Evolutionary conservation across 192 early-diverging fungal species (phyloP).

Genomic region (Gryganskiella cystojenkinii): DNA sequence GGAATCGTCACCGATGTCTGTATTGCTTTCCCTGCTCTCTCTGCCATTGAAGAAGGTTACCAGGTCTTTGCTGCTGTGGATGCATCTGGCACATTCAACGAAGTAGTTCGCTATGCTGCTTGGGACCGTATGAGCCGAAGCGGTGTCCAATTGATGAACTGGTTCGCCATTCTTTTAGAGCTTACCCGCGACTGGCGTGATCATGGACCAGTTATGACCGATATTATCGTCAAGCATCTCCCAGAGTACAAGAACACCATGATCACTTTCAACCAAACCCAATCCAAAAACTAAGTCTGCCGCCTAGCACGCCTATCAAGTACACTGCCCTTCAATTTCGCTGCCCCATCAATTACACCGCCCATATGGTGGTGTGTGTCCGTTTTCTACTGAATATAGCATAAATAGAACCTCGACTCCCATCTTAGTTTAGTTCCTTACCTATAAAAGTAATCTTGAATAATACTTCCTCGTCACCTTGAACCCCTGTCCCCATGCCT

Average conservation of each 20-base stretch:
- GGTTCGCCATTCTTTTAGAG: conserved; percentile 41
- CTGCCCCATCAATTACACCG: no score
- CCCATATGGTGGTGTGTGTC: no score
- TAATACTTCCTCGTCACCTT: no score
- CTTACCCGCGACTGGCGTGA: conserved; percentile 43
- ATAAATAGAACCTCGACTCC: no score
- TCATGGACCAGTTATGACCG: conserved; percentile 25
- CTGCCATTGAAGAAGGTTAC: conserved; percentile 48
- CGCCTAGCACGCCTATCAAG: conserved; percentile 10
- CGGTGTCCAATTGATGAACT: conserved; percentile 46
- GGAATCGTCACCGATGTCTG: conserved; percentile 53
- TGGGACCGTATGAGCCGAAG: conserved; percentile 35
- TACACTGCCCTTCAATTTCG: no score
- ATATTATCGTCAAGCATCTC: conserved; percentile 28
- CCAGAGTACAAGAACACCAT: conserved; percentile 32
- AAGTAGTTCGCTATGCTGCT: conserved; percentile 28
- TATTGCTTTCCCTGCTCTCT: conserved; percentile 39
- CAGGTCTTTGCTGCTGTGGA: conserved; percentile 47
- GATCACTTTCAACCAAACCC: conserved; percentile 29
- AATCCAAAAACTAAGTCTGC: conserved; percentile 11
- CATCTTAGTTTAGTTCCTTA: no score
- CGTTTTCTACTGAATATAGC: no score
- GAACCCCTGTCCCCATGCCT: no score
- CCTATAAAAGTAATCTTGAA: no score
- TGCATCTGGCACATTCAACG: conserved; percentile 45